Conservation (phyloP, 2,329 filamentous ascomycete genomes). For the Mycosphaerelloides madeirae region DNA sequence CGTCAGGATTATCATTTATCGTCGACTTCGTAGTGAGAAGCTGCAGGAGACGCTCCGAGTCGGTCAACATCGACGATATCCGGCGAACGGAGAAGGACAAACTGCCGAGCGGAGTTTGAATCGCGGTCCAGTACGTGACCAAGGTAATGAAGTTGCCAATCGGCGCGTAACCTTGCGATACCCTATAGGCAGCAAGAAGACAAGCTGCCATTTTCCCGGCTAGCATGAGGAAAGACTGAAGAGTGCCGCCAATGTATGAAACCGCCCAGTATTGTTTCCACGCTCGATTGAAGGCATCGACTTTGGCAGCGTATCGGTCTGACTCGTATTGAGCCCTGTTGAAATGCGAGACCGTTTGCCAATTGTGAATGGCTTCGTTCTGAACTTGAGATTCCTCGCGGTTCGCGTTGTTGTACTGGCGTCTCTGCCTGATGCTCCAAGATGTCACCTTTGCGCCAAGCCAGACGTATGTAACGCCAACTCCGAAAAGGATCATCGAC, state of each 20-base stretch:
- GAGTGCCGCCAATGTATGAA: conserved; percentile 34
- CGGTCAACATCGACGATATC: conserved; percentile 53
- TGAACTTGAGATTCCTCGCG: conserved; percentile 51
- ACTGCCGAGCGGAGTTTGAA: conserved; percentile 46
- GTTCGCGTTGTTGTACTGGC: conserved; percentile 30
- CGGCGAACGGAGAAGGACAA: conserved; percentile 48
- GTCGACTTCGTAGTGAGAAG: conserved; percentile 56
- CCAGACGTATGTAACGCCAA: conserved; percentile 50
- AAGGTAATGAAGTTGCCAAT: conserved; percentile 62
- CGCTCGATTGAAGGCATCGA: conserved; percentile 34
- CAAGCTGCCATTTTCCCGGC: conserved; percentile 47
- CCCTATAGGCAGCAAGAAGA: conserved; percentile 51
- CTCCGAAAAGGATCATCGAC: conserved; percentile 46
- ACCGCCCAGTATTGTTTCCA: conserved; percentile 27
- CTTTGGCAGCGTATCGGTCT: conserved; percentile 42
- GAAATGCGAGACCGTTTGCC: conserved; percentile 58
- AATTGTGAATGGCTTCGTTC: conserved; percentile 56
- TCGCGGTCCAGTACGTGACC: conserved; percentile 57
- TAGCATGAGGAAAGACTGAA: conserved; percentile 46
- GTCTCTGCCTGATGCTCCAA: conserved; percentile 34
- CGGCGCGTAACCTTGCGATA: conserved; percentile 45
- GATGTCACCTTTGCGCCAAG: conserved; percentile 42
- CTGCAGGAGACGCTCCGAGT: conserved; percentile 58
- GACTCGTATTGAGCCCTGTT: conserved; percentile 54
- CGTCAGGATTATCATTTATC: conserved; percentile 47